Conservation (phyloP, 352 stramenopile genomes). For the Phytophthora meadii region DNA sequence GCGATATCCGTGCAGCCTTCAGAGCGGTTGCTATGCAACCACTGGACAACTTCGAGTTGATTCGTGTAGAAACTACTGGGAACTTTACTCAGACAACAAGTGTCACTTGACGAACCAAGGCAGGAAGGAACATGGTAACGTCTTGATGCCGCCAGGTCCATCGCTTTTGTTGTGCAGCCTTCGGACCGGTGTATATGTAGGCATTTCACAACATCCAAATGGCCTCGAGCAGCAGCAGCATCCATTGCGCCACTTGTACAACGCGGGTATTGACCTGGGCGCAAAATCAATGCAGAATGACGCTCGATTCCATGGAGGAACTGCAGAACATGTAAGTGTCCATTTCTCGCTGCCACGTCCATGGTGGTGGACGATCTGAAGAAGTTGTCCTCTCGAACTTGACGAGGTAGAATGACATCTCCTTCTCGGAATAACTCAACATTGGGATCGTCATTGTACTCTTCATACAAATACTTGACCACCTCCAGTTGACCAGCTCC, state of each 20-base stretch:
- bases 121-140: not conserved
- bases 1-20: slow-evolving; percentile 1
- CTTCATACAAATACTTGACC: not conserved
- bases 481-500: not conserved
- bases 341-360: not conserved
- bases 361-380: not conserved
- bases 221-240: not conserved
- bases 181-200: not conserved
- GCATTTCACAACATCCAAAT: not conserved
- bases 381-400: not conserved
- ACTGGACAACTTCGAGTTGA: not conserved
- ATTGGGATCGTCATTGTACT: not conserved
- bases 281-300: not conserved
- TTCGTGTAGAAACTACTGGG: not conserved
- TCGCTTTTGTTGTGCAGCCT: not conserved
- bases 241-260: not conserved
- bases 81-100: not conserved
- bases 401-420: not conserved
- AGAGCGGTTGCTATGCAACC: not conserved
- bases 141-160: not conserved
- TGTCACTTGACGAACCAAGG: not conserved
- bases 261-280: not conserved
- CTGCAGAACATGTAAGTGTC: not conserved
- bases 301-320: not conserved
- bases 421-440: not conserved